phyloP scores from a whole-genome alignment of 805 yeast species.

The Schwanniomyces vanrijiae region DNA sequence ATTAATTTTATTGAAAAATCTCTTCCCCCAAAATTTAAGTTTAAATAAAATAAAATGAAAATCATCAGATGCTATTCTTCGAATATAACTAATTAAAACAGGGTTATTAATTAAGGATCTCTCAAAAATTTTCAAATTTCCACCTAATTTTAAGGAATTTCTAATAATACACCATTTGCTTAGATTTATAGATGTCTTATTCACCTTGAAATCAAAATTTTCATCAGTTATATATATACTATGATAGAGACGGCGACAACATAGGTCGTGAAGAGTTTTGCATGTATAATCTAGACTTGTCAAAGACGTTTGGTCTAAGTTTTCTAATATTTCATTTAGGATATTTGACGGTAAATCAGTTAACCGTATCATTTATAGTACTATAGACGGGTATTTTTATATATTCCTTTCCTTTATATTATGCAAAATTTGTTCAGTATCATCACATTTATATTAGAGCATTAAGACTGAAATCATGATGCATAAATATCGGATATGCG shows the following conservation, averaged over 20 bases:
- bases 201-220: neutral
- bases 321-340: neutral
- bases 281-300: conserved; percentile 7
- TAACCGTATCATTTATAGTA: conserved; percentile 1
- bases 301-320: conserved; percentile 5
- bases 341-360: conserved; percentile 8
- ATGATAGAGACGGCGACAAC: conserved; percentile 4
- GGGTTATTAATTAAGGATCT: conserved; percentile 3
- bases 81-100: neutral
- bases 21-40: conserved; percentile 10
- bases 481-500: no score
- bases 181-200: neutral
- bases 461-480: no score
- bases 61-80: conserved; percentile 9
- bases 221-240: conserved; percentile 9
- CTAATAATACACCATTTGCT: conserved; percentile 6
- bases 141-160: neutral
- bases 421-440: neutral
- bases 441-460: neutral
- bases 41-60: conserved; percentile 11
- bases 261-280: conserved; percentile 1
- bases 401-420: neutral
- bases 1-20: conserved; percentile 1
- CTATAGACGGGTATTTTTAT: neutral
- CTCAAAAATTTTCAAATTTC: conserved; percentile 8